Evolutionary conservation across 164 flowering plant species (phyloP).

Genomic region (Kingdonia uniflora): DNA sequence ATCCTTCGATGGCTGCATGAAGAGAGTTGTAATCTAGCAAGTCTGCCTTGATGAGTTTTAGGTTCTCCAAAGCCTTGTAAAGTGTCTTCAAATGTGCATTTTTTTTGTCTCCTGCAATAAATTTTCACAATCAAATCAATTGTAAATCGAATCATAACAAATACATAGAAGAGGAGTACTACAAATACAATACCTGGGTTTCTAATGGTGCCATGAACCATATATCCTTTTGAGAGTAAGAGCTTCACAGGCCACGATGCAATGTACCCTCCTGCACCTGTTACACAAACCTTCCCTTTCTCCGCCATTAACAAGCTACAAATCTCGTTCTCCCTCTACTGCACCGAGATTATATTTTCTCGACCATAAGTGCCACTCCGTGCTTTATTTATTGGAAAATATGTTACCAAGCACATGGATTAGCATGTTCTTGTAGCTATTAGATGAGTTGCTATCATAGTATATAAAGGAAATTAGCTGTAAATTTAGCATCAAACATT

Average conservation of each 20-base stretch:
- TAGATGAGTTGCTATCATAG: no score
- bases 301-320: not conserved
- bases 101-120: conserved; percentile 29
- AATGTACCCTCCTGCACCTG: conserved; percentile 1
- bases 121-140: not conserved
- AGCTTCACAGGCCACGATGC: conserved; percentile 2
- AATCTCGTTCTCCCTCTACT: not conserved
- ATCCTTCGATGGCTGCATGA: conserved; percentile 38
- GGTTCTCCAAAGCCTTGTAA: conserved; percentile 32
- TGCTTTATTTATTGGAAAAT: no score
- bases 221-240: conserved; percentile 1
- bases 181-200: not conserved
- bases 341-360: no score
- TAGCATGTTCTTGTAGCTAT: no score
- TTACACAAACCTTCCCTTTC: conserved; percentile 2
- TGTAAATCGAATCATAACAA: no score
- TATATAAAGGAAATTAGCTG: no score
- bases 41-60: conserved; percentile 50
- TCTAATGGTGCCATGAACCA: not conserved
- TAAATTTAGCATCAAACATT: no score
- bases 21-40: conserved; percentile 36
- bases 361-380: no score
- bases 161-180: no score
- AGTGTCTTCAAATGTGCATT: conserved; percentile 37
- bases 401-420: no score